phyloP scores from a whole-genome alignment of 306 rosid species.

The peach (Prunus persica) region Prunus_persica_NCBIv2 NC_034012.1:4813001-4813500 shows the following conservation, averaged over 20 bases:
- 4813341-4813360: neutral
- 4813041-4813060: neutral
- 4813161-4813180: conserved; percentile 85
- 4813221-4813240: neutral
- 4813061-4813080: conserved; percentile 3
- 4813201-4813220: neutral
- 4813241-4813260: neutral
- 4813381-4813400: neutral
- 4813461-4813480: neutral
- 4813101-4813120: conserved; percentile 33
- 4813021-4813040: neutral
- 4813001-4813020: neutral
- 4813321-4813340: neutral
- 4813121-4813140: conserved; percentile 78
- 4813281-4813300: too few species aligned
- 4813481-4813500: neutral
- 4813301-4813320: neutral
- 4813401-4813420: neutral
- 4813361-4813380: neutral
- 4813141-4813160: conserved; percentile 77
- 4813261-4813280: neutral
- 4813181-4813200: neutral
- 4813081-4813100: neutral
- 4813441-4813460: neutral
- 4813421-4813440: neutral